A percentile compares a stretch with the other conserved stretches of the same genome.
Evolutionary conservation across 345 rosid species (phyloP).

Genomic region (Moringa oleifera): DNA sequence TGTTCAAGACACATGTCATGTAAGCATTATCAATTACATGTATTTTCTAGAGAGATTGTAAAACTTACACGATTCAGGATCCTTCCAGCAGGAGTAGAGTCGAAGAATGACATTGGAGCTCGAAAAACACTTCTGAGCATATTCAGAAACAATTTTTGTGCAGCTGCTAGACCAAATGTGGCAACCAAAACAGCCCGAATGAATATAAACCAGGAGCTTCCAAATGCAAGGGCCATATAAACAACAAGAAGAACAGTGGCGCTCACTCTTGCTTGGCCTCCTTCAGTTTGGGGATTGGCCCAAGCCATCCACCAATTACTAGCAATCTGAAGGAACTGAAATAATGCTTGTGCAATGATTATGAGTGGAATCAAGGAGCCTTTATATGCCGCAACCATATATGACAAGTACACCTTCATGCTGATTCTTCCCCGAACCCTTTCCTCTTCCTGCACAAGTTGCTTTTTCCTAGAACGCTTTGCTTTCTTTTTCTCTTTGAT

Average conservation of each 20-base stretch:
- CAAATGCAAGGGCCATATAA: slow-evolving; percentile 96
- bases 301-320: slow-evolving; percentile 99
- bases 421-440: slow-evolving; percentile 91
- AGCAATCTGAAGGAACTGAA: slow-evolving; percentile 98
- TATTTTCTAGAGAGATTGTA: slow-evolving; percentile 8
- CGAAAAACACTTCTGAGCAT: slow-evolving; percentile 95
- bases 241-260: slow-evolving; percentile 82
- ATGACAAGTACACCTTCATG: slow-evolving; percentile 96
- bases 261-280: slow-evolving; percentile 74
- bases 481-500: slow-evolving; percentile 70
- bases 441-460: slow-evolving; percentile 99
- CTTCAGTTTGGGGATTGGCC: slow-evolving; percentile 99
- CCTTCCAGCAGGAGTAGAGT: slow-evolving; percentile 97
- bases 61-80: slow-evolving; percentile 88
- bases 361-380: slow-evolving; percentile 88
- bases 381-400: slow-evolving; percentile 97
- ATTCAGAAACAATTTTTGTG: slow-evolving; percentile 83
- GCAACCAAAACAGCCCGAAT: slow-evolving; percentile 97
- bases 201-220: slow-evolving; percentile 94
- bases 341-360: slow-evolving; percentile 75
- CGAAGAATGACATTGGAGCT: slow-evolving; percentile 99
- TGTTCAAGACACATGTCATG: background rate
- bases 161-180: slow-evolving; percentile 95
- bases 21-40: background rate
- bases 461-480: slow-evolving; percentile 84